Base-by-base conservation (phyloP, 2,329 filamentous ascomycete species). In the Sporothrix variecibatus region DNA sequence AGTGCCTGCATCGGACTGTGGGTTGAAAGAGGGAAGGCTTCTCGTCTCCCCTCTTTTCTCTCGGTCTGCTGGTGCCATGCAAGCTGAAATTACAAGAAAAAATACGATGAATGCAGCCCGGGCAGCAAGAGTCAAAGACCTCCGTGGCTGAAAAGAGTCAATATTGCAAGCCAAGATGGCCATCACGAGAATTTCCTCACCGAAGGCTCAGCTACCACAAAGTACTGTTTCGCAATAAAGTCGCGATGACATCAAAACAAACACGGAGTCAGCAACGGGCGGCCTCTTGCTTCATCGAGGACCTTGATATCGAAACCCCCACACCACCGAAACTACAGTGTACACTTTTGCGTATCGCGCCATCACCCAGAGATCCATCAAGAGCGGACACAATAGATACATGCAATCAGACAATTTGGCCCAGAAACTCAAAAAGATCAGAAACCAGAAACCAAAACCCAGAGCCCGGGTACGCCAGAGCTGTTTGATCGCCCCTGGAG, bases 401-500 rank as follows among this genome's bases (percentile, higher is more conserved):
- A 67, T 5, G 43, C n/a, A 28, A 23, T 46, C 38, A 28, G 62
- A 43, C 34, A 26, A 38, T 40, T 20, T n/a, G 62, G 28, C n/a
- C 23, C 6, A 28, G 38, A n/a, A n/a, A 40, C 51, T 26, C 23
- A 3, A 56, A 56, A 56, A 56, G 26, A n/a, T 28, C 60, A 60
- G 60, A 40, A 64, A 64, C 31, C 58, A n/a, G 34, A 28, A 43
- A 26, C 38, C 43, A 68, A 53, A 69, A 31, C 43, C 43, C 26
- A 53, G 26, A 51, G 46, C 26, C 65, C 43, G 65, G 65, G 26
- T 69, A 51, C 46, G 46, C 65, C 65, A 69, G 28, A 34, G 17
- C 28, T 31, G 65, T 53, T 69, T 69, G 65, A 53, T 69, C 65
- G 65, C 28, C 65, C 46, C 65, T 69, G 46, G 46, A 69, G n/a